phyloP scores from a whole-genome alignment of 2,329 filamentous ascomycete genomes.

The Ceratocystis ficicola region DNA sequence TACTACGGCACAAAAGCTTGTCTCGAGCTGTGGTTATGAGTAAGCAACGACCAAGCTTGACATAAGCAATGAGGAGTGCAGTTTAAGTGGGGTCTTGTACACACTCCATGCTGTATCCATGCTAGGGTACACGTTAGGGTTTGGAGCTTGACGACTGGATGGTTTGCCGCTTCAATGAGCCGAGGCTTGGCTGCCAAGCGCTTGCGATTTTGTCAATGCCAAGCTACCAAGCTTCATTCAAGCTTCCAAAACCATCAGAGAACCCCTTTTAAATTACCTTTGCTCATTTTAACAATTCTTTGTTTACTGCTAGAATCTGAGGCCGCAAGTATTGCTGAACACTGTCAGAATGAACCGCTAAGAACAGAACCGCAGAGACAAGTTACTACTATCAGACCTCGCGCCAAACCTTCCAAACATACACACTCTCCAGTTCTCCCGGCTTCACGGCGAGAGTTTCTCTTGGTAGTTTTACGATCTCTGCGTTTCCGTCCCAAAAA shows the following conservation, averaged over 20 bases:
- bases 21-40: not conserved
- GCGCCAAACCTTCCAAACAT: too few relatives aligned
- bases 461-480: too few relatives aligned
- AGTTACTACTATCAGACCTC: too few relatives aligned
- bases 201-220: not conserved
- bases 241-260: not conserved
- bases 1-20: not conserved
- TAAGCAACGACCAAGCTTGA: not conserved
- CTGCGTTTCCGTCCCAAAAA: too few relatives aligned
- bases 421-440: too few relatives aligned
- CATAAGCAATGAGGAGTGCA: not conserved
- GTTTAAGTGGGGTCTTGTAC: not conserved
- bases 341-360: too few relatives aligned
- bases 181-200: not conserved
- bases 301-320: not conserved
- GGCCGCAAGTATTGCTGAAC: too few relatives aligned
- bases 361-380: too few relatives aligned
- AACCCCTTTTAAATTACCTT: not conserved
- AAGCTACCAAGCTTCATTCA: not conserved
- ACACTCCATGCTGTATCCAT: too few relatives aligned
- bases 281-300: not conserved
- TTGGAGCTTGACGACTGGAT: not conserved
- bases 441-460: not conserved
- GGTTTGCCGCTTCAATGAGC: not conserved
- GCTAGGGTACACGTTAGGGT: not conserved